Conservation (phyloP, 805 yeast species). For the Wickerhamiella parazyma region DNA sequence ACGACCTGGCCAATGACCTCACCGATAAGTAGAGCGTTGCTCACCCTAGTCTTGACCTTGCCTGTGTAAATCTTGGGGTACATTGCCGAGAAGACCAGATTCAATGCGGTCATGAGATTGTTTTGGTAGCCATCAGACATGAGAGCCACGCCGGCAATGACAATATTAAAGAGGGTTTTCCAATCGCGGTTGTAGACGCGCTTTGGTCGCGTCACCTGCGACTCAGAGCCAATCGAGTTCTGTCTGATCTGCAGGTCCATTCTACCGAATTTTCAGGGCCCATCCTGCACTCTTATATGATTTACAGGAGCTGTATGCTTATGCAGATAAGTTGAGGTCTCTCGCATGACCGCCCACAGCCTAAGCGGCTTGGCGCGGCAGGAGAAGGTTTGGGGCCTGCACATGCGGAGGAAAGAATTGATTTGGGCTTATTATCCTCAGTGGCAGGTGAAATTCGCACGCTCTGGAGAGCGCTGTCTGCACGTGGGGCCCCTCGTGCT, state of each 20-base stretch:
- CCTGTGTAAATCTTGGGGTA: constrained; percentile 34
- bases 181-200: constrained; percentile 8
- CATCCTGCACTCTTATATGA: too few species aligned
- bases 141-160: constrained; percentile 62
- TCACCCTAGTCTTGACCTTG: constrained; percentile 46
- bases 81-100: constrained; percentile 38
- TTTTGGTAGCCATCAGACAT: constrained; percentile 70
- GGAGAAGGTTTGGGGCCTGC: too few species aligned
- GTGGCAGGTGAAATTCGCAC: too few species aligned
- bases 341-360: too few species aligned
- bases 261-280: too few species aligned
- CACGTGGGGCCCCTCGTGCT: too few species aligned
- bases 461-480: too few species aligned
- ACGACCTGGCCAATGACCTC: constrained; percentile 58
- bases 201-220: not conserved
- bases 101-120: constrained; percentile 57
- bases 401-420: too few species aligned
- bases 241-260: not conserved
- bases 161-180: constrained; percentile 28
- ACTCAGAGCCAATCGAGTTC: not conserved
- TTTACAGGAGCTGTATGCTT: not conserved
- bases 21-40: constrained; percentile 56
- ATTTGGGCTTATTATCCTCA: too few species aligned
- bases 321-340: not conserved
- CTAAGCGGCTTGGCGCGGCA: too few species aligned